A percentile compares a stretch with the other conserved stretches of the same genome.
Evolutionary conservation across 257 asterid genomes (phyloP).

Genomic region (Ballota nigra): DNA sequence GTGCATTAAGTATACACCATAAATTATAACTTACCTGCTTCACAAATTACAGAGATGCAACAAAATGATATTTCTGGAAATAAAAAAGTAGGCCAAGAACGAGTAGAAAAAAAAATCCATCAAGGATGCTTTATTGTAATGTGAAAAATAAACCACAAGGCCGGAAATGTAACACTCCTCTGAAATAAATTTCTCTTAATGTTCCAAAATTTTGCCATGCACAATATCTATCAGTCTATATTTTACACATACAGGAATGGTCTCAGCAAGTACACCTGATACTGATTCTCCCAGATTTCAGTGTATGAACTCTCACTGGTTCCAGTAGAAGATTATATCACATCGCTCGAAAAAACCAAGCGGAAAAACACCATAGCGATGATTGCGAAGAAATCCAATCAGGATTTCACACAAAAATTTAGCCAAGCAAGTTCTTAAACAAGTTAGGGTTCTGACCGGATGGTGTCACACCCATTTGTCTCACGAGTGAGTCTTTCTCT

Average conservation of each 20-base stretch:
- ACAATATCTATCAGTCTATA: constrained; percentile 13
- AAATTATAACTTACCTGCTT: too few species aligned
- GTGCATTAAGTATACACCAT: too few species aligned
- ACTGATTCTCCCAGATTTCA: constrained; percentile 20
- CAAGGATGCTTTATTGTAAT: constrained; percentile 7
- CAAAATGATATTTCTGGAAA: background rate
- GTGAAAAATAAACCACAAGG: constrained; percentile 8
- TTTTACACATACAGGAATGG: constrained; percentile 23
- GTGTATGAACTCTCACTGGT: background rate
- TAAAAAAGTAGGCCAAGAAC: background rate
- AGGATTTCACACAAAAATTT: constrained; percentile 7
- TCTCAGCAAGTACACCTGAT: constrained; percentile 27
- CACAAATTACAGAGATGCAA: background rate
- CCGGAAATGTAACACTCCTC: background rate
- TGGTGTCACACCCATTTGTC: constrained; percentile 93
- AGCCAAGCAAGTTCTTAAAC: constrained; percentile 82
- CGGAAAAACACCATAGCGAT: constrained; percentile 17
- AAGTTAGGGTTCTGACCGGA: constrained; percentile 85
- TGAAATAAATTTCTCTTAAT: background rate
- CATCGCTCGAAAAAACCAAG: constrained; percentile 6
- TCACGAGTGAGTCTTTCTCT: constrained; percentile 85
- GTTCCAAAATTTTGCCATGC: constrained; percentile 18
- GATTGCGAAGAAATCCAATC: constrained; percentile 21
- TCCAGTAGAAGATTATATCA: background rate
- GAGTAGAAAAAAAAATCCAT: background rate